Evolutionary conservation across 305 asterid species (phyloP).

Genomic region (Ilex paraguariensis): DNA sequence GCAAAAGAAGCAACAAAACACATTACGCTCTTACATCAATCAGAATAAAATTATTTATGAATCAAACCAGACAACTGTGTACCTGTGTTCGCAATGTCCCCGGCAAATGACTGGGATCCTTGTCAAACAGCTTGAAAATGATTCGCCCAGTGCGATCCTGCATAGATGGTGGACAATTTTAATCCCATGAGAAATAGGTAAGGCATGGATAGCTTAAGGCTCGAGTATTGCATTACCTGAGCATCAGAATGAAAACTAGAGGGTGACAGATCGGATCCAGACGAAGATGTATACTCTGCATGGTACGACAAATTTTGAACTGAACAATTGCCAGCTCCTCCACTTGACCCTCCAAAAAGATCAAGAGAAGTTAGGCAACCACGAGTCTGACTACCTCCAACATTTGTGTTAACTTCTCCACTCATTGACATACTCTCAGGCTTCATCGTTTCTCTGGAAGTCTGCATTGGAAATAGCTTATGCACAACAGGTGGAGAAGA

Average conservation of each 20-base stretch:
- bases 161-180: conserved; percentile 6
- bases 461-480: conserved; percentile 58
- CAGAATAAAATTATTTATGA: conserved; percentile 3
- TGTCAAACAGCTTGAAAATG: conserved; percentile 78
- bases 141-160: conserved; percentile 86
- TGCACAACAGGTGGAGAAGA: conserved; percentile 68
- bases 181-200: background rate
- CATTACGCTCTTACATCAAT: conserved; percentile 10
- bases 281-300: conserved; percentile 65
- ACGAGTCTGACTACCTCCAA: conserved; percentile 27
- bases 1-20: conserved; percentile 4
- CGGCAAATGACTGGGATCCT: conserved; percentile 88
- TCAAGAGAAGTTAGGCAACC: conserved; percentile 58
- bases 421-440: conserved; percentile 29
- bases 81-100: conserved; percentile 72
- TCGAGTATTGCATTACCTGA: conserved; percentile 39
- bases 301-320: conserved; percentile 51
- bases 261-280: conserved; percentile 80
- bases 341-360: conserved; percentile 55
- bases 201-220: background rate
- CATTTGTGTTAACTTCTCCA: conserved; percentile 31
- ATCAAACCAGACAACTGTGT: conserved; percentile 14
- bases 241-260: conserved; percentile 59
- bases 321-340: conserved; percentile 40
- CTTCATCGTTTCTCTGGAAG: conserved; percentile 40